Percentiles rank a stretch among this genome's conserved stretches.
phyloP scores from a whole-genome alignment of 2,329 filamentous ascomycete species.

The Apiospora arundinis region DNA sequence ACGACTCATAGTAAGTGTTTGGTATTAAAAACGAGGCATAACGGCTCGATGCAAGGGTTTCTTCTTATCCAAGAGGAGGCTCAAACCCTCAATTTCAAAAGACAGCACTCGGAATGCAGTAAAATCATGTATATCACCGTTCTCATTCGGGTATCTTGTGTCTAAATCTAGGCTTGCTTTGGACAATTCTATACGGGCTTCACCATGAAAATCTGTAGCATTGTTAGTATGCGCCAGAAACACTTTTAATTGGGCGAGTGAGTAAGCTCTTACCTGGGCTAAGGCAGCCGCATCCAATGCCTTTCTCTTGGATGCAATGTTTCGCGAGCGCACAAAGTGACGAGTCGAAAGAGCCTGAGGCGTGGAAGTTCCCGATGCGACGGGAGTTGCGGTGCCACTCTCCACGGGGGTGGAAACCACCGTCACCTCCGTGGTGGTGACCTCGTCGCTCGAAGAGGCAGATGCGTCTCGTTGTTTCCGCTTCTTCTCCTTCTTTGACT shows the following conservation, averaged over 20 bases:
- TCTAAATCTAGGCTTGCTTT: slow-evolving; percentile 12
- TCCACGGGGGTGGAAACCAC: slow-evolving; percentile 47
- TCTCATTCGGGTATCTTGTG: slow-evolving; percentile 17
- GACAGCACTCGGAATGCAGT: background rate
- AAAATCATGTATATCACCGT: background rate
- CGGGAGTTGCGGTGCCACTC: slow-evolving; percentile 32
- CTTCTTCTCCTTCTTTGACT: slow-evolving; percentile 47
- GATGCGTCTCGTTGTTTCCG: slow-evolving; percentile 47
- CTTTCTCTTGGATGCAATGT: slow-evolving; percentile 87
- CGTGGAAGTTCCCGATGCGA: slow-evolving; percentile 47
- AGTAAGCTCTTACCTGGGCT: slow-evolving; percentile 71
- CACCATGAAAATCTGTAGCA: slow-evolving; percentile 41
- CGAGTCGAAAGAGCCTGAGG: slow-evolving; percentile 62
- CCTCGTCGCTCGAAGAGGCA: slow-evolving; percentile 37
- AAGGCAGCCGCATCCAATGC: slow-evolving; percentile 82
- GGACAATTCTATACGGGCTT: slow-evolving; percentile 36
- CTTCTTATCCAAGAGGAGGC: background rate
- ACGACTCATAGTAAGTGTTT: no score
- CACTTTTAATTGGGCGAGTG: background rate
- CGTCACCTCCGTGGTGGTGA: slow-evolving; percentile 36
- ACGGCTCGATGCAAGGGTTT: no score
- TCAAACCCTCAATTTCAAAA: background rate
- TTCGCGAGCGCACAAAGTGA: slow-evolving; percentile 77
- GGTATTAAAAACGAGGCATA: no score
- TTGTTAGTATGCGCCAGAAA: slow-evolving; percentile 28